Base-by-base conservation (phyloP, 345 rosid genomes). In the Murraya koenigii region DNA sequence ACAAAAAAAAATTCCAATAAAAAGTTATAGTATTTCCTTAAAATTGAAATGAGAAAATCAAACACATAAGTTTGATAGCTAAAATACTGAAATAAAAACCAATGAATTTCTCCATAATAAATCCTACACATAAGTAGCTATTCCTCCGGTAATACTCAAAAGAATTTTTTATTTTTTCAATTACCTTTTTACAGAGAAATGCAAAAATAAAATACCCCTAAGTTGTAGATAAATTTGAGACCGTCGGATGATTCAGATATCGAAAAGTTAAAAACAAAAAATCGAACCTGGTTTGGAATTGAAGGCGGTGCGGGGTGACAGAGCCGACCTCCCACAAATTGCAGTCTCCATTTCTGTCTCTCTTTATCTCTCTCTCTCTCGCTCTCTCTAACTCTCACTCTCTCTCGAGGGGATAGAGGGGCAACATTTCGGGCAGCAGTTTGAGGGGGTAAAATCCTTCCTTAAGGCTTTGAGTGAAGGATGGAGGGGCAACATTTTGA, bases 281-380 rank as follows among this genome's bases (percentile, higher is more conserved):
- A 70, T 39, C 62, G 76, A 59, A 92, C 93, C 93, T 88, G 89
- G 84, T 79, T 80, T 87, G 25, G 92, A 85, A 76, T 83, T 84
- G 78, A 92, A 80, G 86, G 89, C 84, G 41, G 87, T 72, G 83
- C 76, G 86, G 30, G 94, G 89, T 71, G 93, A 91, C 88, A 90
- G 93, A 82, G 91, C 70, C 75, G 90, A 73, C 86, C 92, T 90
- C 91, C 95, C 95, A 83, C 88, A 85, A 52, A 92, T 87, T 75
- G 89, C 87, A 78, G 84, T 90, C 81, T 88, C 97, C 97, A 89
- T 89, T 60, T 71, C 85, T 33, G 78, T 66, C 39, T 64, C 47
- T 52, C 67, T 7, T 17, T 11, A 49, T 44, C n/a, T 11, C 59
- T 44, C 54, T 30, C 38, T 28, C 56, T 66, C 79, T 30, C 78